Evolutionary conservation across 371 early-diverging fungal species (phyloP).

Genomic region (Mucor mucedo): DNA sequence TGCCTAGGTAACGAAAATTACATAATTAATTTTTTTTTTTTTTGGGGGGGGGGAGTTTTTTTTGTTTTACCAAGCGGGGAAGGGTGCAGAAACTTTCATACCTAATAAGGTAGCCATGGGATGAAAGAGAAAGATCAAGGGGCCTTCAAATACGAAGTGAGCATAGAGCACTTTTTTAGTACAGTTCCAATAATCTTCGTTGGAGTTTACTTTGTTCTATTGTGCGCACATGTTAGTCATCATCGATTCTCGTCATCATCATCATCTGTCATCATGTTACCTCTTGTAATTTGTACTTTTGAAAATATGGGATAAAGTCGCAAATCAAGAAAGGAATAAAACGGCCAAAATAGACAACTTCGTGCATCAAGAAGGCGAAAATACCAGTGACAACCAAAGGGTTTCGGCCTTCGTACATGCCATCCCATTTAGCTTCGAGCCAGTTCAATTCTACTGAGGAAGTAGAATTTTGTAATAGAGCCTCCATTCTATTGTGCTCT

Average conservation of each 20-base stretch:
- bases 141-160: constrained; percentile 84
- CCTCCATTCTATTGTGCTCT: constrained; percentile 10
- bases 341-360: constrained; percentile 80
- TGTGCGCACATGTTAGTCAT: not conserved
- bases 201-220: constrained; percentile 72
- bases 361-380: constrained; percentile 75
- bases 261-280: constrained; percentile 32
- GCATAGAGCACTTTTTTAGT: constrained; percentile 70
- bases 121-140: constrained; percentile 87
- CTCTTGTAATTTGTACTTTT: constrained; percentile 86
- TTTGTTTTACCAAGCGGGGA: constrained; percentile 76
- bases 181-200: constrained; percentile 78
- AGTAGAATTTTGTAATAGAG: constrained; percentile 12
- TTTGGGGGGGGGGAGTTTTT: not conserved
- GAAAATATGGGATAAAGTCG: constrained; percentile 74
- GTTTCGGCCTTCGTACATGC: constrained; percentile 74
- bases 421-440: constrained; percentile 56
- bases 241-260: not conserved
- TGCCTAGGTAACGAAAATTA: constrained; percentile 20
- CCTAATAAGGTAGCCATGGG: constrained; percentile 84
- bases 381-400: constrained; percentile 72
- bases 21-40: not conserved
- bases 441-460: constrained; percentile 22
- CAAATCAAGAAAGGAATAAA: constrained; percentile 78
- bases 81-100: constrained; percentile 84